Percentiles rank a stretch among this genome's conserved stretches.
Conservation (phyloP, 1,284 basidiomycete species). For the Tylopilus sp. region DNA sequence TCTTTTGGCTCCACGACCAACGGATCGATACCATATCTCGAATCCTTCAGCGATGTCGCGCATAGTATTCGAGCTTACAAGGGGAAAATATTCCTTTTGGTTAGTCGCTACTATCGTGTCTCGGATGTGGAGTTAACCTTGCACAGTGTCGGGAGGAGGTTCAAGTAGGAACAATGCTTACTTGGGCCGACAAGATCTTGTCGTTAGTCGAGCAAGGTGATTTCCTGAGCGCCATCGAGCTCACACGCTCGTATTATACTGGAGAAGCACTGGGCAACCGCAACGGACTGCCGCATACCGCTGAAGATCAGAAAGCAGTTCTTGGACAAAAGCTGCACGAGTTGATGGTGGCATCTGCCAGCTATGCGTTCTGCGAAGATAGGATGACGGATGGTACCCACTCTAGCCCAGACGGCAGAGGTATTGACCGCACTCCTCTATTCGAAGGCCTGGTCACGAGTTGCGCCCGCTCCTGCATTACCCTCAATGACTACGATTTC, state of each 20-base stretch:
- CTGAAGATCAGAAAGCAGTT: conserved; percentile 51
- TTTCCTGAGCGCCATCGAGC: conserved; percentile 86
- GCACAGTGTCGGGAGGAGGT: conserved; percentile 62
- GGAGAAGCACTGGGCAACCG: conserved; percentile 80
- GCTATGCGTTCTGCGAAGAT: conserved; percentile 92
- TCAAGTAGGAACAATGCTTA: conserved; percentile 80
- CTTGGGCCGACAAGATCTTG: conserved; percentile 93
- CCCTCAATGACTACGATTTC: conserved; percentile 76
- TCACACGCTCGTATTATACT: conserved; percentile 81
- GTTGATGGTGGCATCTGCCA: conserved; percentile 82
- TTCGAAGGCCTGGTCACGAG: conserved; percentile 85
- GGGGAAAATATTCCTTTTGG: conserved; percentile 86
- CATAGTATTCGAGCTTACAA: conserved; percentile 82
- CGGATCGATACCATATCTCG: conserved; percentile 45
- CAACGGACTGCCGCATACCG: conserved; percentile 77
- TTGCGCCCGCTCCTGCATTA: conserved; percentile 79
- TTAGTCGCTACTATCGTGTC: conserved; percentile 40
- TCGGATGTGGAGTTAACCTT: conserved; percentile 4
- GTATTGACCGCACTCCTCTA: conserved; percentile 85
- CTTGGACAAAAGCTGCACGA: conserved; percentile 77
- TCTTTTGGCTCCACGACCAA: conserved; percentile 45
- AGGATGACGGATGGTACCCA: conserved; percentile 89
- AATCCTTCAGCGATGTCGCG: conserved; percentile 52
- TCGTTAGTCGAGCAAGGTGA: conserved; percentile 81
- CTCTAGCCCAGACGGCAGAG: conserved; percentile 74